Evolutionary conservation across 768 basidiomycete species (phyloP).

Genomic region (Artomyces pyxidatus): DNA sequence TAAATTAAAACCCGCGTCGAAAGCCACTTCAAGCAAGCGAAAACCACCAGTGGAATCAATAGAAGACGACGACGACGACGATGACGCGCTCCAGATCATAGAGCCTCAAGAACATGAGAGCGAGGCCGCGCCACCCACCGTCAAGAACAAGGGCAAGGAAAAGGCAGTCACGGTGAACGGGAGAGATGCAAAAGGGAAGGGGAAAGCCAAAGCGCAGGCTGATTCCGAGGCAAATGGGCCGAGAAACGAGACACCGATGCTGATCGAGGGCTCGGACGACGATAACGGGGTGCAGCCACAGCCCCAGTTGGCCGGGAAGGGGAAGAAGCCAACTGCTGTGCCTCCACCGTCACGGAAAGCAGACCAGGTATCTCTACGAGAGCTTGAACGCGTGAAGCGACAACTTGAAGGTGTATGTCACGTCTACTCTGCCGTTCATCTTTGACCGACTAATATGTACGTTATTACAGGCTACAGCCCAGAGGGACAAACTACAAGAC

Average conservation of each 20-base stretch:
- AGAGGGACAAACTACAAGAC: slow-evolving; percentile 31
- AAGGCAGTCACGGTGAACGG: slow-evolving; percentile 19
- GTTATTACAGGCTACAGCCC: slow-evolving; percentile 12
- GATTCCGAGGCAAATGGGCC: no score
- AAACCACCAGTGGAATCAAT: slow-evolving; percentile 9
- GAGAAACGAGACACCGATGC: no score
- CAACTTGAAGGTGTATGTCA: slow-evolving; percentile 21
- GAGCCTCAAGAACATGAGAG: slow-evolving; percentile 10
- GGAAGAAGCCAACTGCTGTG: slow-evolving; percentile 3
- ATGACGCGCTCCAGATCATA: not conserved
- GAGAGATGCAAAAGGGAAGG: slow-evolving; percentile 27
- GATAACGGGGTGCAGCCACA: slow-evolving; percentile 10
- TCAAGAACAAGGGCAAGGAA: slow-evolving; percentile 7
- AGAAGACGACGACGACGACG: slow-evolving; percentile 15
- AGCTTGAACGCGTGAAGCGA: slow-evolving; percentile 15
- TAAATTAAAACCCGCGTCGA: slow-evolving; percentile 16
- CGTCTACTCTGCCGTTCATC: not conserved
- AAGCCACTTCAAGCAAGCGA: slow-evolving; percentile 7
- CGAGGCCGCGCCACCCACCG: not conserved
- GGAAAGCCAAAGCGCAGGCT: slow-evolving; percentile 16
- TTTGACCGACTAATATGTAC: not conserved
- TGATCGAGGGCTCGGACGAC: slow-evolving; percentile 9
- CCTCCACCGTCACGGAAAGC: not conserved
- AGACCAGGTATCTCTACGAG: not conserved
- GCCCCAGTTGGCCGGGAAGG: not conserved